Base-by-base conservation (phyloP, 805 yeast species). In the Kockiozyma suomiensis region DNA sequence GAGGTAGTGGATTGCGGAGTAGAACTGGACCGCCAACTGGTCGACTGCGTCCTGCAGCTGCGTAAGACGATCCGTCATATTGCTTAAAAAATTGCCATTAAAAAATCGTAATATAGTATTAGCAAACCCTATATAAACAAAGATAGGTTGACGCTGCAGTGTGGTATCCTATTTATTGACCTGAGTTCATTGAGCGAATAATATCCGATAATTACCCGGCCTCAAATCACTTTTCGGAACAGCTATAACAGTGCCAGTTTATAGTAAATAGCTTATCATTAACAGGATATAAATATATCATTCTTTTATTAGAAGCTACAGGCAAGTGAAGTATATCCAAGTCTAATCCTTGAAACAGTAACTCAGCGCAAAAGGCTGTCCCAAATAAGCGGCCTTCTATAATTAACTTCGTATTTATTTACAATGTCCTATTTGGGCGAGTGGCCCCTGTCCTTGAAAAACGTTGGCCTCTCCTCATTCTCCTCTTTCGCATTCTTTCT, bases 41-140 rank as follows among this genome's bases (percentile, higher is more conserved):
- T 67, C 70, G 13, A 67, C 47, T 13, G 70, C 66, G 43, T 65
- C 56, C 54, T 67, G 70, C 26, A 67, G 62, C 60, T 67, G 70
- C 12, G 69, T 66, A 23, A 67, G 56, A 5, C 70, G 25, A 48
- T 63, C 66, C 19, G 57, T 10, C 66, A 61, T 60, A n/a, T n/a
- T n/a, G n/a, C n/a, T n/a, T n/a, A n/a, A n/a, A n/a, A n/a, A n/a
- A n/a, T n/a, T n/a, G n/a, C n/a, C n/a, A n/a, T n/a, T n/a, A n/a
- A n/a, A n/a, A n/a, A n/a, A n/a, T n/a, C n/a, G n/a, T n/a, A n/a
- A n/a, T n/a, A n/a, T n/a, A n/a, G n/a, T n/a, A n/a, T n/a, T n/a
- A n/a, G n/a, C n/a, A n/a, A n/a, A n/a, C n/a, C n/a, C n/a, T n/a
- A n/a, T n/a, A n/a, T n/a, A n/a, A n/a, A n/a, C n/a, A n/a, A n/a